Percentiles rank a stretch among this genome's conserved stretches.
phyloP scores from a whole-genome alignment of 1,284 basidiomycete genomes.

The Calocybe gambosa region DNA sequence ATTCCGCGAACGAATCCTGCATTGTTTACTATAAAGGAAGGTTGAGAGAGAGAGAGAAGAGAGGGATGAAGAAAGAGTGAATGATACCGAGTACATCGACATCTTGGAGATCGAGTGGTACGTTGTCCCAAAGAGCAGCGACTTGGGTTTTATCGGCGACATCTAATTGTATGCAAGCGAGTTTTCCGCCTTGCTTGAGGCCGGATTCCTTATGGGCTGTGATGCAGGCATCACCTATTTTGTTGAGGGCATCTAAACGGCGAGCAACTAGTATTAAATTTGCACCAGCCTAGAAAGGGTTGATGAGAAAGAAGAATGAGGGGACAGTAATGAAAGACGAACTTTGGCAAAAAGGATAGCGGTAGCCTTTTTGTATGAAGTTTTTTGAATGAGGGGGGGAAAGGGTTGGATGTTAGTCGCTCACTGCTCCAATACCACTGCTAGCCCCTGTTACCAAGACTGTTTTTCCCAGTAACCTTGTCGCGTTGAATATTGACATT shows the following conservation, averaged over 20 bases:
- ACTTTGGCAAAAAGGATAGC: slow-evolving; percentile 83
- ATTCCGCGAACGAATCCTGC: slow-evolving; percentile 83
- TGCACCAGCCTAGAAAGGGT: slow-evolving; percentile 54
- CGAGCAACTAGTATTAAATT: slow-evolving; percentile 75
- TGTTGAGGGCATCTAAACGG: slow-evolving; percentile 56
- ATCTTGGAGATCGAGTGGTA: slow-evolving; percentile 60
- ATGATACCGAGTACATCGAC: slow-evolving; percentile 70
- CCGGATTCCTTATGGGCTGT: slow-evolving; percentile 69
- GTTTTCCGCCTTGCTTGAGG: slow-evolving; percentile 64
- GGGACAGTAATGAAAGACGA: not conserved
- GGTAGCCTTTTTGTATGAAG: slow-evolving; percentile 60
- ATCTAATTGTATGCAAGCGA: slow-evolving; percentile 65
- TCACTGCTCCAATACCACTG: slow-evolving; percentile 75
- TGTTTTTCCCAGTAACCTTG: slow-evolving; percentile 75
- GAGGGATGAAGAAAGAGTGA: slow-evolving; percentile 3
- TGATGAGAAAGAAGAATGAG: not conserved
- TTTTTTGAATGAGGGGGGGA: not conserved
- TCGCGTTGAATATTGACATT: slow-evolving; percentile 77
- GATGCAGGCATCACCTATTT: slow-evolving; percentile 59
- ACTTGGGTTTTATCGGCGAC: slow-evolving; percentile 71
- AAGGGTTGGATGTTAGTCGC: slow-evolving; percentile 17
- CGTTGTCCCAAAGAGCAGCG: slow-evolving; percentile 56
- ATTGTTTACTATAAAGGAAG: slow-evolving; percentile 64
- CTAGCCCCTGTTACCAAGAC: slow-evolving; percentile 85
- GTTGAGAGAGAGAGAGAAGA: slow-evolving; percentile 2